A percentile compares a stretch with the other conserved stretches of the same genome.
Evolutionary conservation across 306 rosid species (phyloP).

Genomic region (Lathyrus tuberosus): DNA sequence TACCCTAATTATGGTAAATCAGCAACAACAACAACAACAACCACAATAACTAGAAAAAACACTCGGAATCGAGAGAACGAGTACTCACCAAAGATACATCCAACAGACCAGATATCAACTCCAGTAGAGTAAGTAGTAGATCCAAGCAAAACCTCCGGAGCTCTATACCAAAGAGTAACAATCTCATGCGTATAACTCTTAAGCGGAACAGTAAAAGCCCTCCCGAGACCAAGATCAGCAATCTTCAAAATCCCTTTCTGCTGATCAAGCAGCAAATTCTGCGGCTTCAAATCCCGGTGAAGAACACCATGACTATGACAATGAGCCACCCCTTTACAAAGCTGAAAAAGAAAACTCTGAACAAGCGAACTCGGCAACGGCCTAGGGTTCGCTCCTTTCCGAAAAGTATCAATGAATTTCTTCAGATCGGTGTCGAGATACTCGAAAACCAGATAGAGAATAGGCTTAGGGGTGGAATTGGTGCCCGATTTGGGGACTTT

Average conservation of each 20-base stretch:
- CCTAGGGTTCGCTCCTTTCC: slow-evolving; percentile 66
- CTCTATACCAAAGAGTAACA: slow-evolving; percentile 95
- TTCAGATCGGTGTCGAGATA: slow-evolving; percentile 92
- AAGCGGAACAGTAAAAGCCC: slow-evolving; percentile 92
- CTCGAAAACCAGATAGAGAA: slow-evolving; percentile 89
- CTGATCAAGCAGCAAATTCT: slow-evolving; percentile 84
- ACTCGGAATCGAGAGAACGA: not conserved
- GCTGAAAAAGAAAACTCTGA: slow-evolving; percentile 86
- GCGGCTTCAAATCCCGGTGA: slow-evolving; percentile 91
- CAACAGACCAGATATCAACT: slow-evolving; percentile 97
- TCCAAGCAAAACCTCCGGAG: slow-evolving; percentile 93
- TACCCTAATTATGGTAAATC: not conserved
- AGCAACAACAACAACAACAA: not conserved
- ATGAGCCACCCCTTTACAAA: slow-evolving; percentile 91
- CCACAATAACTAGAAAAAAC: not conserved
- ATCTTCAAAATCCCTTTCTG: slow-evolving; percentile 78
- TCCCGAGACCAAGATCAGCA: slow-evolving; percentile 89
- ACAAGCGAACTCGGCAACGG: slow-evolving; percentile 55
- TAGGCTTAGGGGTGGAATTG: slow-evolving; percentile 51
- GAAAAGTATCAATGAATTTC: slow-evolving; percentile 84
- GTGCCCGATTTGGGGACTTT: slow-evolving; percentile 7
- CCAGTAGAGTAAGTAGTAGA: slow-evolving; percentile 88
- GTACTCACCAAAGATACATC: slow-evolving; percentile 75
- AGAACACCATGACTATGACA: slow-evolving; percentile 95
- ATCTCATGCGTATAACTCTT: slow-evolving; percentile 97